A percentile compares a stretch with the other conserved stretches of the same genome.
Evolutionary conservation across 2,329 filamentous ascomycete genomes (phyloP).

Genomic region (Colletotrichum lentis): DNA sequence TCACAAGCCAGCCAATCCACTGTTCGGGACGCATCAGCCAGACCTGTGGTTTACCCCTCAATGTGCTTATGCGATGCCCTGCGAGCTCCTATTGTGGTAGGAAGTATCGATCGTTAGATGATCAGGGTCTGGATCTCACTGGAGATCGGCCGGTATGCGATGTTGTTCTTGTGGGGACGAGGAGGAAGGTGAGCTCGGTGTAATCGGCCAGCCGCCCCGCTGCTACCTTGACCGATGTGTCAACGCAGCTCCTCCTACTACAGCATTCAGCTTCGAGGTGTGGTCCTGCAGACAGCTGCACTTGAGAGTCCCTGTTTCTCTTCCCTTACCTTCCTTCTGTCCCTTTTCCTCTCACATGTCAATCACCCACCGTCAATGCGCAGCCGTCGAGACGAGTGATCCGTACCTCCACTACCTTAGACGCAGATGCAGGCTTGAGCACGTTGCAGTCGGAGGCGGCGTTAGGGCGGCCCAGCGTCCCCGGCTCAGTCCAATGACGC

Average conservation of each 20-base stretch:
- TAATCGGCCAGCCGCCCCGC: neutral
- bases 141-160: conserved; percentile 12
- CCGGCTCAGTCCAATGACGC: conserved; percentile 21
- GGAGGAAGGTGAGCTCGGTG: conserved; percentile 4
- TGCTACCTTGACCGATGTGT: conserved; percentile 11
- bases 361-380: conserved; percentile 9
- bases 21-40: conserved; percentile 3
- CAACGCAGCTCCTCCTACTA: neutral
- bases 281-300: neutral
- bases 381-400: conserved; percentile 1
- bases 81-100: neutral
- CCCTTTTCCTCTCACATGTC: conserved; percentile 20
- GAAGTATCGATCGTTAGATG: conserved; percentile 18
- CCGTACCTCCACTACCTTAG: neutral
- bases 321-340: too few relatives aligned
- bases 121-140: neutral
- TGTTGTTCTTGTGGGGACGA: neutral
- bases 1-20: conserved; percentile 22
- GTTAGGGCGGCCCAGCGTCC: conserved; percentile 15
- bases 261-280: neutral
- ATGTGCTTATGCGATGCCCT: neutral
- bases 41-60: neutral
- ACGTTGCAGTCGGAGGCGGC: conserved; percentile 1
- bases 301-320: neutral
- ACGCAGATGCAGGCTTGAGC: neutral